Conservation (phyloP, 106 monocot species). For the Iris macrosiphon region DNA sequence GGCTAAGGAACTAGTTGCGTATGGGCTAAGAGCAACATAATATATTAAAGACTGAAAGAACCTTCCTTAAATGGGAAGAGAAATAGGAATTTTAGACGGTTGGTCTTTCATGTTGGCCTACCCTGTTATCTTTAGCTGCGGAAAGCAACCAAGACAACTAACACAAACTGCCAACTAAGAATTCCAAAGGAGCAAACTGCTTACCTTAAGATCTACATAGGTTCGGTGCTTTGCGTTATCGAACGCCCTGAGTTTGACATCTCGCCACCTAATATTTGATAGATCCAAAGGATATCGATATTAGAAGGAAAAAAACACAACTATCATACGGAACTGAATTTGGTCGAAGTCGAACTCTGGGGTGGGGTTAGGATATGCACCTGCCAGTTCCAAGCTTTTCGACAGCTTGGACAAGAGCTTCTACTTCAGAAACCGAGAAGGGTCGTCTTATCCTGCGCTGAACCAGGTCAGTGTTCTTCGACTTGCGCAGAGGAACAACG, state of each 20-base stretch:
- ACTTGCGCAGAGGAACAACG: conserved; percentile 36
- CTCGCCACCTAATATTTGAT: conserved; percentile 77
- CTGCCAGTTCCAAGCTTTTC: conserved; percentile 97
- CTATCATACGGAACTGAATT: no score
- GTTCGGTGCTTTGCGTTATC: conserved; percentile 86
- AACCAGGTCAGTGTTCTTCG: conserved; percentile 42
- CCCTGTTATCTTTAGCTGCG: not conserved
- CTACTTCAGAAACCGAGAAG: conserved; percentile 89
- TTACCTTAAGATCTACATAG: conserved; percentile 96
- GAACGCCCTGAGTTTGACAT: conserved; percentile 88
- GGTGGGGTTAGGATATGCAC: conserved; percentile 11
- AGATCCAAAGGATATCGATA: conserved; percentile 6
- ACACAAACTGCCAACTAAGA: conserved; percentile 5
- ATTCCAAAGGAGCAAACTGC: not conserved
- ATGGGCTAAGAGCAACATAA: not conserved
- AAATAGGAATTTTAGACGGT: conserved; percentile 8
- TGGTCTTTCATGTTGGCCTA: conserved; percentile 3
- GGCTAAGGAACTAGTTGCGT: not conserved
- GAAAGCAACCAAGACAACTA: not conserved
- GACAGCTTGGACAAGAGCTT: conserved; percentile 83
- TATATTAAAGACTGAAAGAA: not conserved
- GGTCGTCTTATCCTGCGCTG: conserved; percentile 73
- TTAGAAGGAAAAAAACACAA: not conserved
- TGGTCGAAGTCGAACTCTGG: not conserved
- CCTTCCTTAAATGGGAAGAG: not conserved